Base-by-base conservation (phyloP, 2,329 filamentous ascomycete species). In the Fusarium sp. region DNA sequence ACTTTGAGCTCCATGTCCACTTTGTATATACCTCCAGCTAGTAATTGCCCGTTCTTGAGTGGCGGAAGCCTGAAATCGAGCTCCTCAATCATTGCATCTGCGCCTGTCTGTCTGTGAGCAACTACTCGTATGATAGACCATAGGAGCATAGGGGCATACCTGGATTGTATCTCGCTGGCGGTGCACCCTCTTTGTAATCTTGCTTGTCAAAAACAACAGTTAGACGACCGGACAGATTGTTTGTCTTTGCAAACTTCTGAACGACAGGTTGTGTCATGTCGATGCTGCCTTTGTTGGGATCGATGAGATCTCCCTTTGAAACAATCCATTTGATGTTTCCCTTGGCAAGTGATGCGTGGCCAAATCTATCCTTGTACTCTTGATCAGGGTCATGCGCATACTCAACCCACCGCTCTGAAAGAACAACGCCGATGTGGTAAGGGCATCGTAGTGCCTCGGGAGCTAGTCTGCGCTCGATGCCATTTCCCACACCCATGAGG, bases 311-410 rank as follows among this genome's bases (percentile, higher is more conserved):
- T 19, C 56, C 56, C 31, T 56, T 50, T 4, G 51, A 31, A 8
- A 60, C 59, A 14, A 62, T 37, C 59, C 59, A 62, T 39, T 60
- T 59, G 47, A 62, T 56, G 32, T 52, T 62, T 9, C 49, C 44
- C 9, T 47, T 49, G 4, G 59, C 55, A 10, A 43, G 29, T 3
- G 13, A 6, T 11, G 23, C 29, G 19, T n/a, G 25, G 39, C 55
- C 39, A 10, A 46, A 58, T 1, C 19, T 33, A 29, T 62, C 56
- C 9, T 14, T 5, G 8, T 62, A 60, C 2, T 33, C 33, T n/a
- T 60, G 55, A 13, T 36, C 27, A 1, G 7, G 27, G 2, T 42
- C 31, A 35, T 60, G 59, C 5, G 45, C n/a, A 42, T 49, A 53
- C 13, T 17, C 35, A 1, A 25, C 42, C 51, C 51, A 59, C 1